These are phyloP conservation scores for Phytophthora fragariaefolia DNA, from an alignment of 352 stramenopile species.

Conservation along the genomic window DNA sequence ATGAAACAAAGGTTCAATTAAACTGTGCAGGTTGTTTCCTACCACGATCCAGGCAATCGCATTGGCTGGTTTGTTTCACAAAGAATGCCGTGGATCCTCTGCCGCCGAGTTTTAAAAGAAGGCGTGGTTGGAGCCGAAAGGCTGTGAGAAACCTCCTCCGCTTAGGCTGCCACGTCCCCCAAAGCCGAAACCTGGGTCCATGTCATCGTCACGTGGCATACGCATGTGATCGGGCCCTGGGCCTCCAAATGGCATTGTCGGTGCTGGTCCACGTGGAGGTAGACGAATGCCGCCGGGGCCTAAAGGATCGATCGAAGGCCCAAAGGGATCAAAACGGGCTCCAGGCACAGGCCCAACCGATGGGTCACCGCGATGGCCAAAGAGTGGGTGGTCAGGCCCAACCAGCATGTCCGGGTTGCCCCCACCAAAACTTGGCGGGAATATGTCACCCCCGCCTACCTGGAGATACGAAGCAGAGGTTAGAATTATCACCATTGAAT, in stretches of 20 bases:
- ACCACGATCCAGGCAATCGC: no score
- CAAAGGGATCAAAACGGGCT: constrained; percentile 86
- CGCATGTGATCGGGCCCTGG: constrained; percentile 82
- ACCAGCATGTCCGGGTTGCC: constrained; percentile 78
- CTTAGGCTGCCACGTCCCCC: constrained; percentile 30
- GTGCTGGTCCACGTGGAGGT: constrained; percentile 46
- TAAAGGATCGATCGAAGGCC: constrained; percentile 62
- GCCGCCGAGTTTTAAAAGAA: constrained; percentile 68
- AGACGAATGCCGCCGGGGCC: constrained; percentile 52
- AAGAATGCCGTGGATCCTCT: neutral
- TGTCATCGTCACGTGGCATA: constrained; percentile 73
- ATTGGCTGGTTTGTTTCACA: neutral
- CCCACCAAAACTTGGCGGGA: constrained; percentile 65
- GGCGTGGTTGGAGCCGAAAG: constrained; percentile 70
- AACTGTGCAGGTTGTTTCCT: no score
- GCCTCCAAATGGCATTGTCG: constrained; percentile 73
- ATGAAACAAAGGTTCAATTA: no score
- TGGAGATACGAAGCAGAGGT: constrained; percentile 8
- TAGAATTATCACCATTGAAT: neutral
- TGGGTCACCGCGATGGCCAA: constrained; percentile 65
- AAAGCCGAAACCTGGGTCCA: constrained; percentile 58
- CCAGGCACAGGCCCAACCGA: constrained; percentile 68
- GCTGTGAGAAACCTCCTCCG: constrained; percentile 48
- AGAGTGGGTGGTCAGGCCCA: constrained; percentile 77
- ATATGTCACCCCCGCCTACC: constrained; percentile 71